Base-by-base conservation (phyloP, 176 grass and related monocot species). In the Chrysopogon serrulatus region DNA sequence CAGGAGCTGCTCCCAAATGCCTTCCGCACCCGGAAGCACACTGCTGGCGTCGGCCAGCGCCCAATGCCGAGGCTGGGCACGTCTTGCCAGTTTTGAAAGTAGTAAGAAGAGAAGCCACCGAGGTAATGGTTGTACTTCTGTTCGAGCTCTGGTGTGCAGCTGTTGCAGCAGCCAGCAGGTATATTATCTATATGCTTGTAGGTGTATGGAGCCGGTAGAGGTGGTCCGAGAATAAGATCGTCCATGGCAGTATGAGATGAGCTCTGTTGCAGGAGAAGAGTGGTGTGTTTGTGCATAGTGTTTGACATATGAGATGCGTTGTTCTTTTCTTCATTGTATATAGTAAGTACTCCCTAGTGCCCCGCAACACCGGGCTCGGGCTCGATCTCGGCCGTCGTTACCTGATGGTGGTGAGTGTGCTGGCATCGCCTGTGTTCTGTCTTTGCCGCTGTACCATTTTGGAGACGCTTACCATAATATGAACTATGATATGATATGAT, bases 41-140 rank as follows among this genome's bases (percentile, higher is more conserved):
- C 85, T 3, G n/a, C 82, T 18, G 72, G 76, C 19, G 41, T 23
- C 0, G 83, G 71, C 40, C 88, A 56, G 63, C 84, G 85, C 66
- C 86, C 80, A 18, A 77, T 87, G 90, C 95, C 78, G 87, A 92
- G 92, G 82, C 92, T 98, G 51, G 95, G 92, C 39, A 90, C 94
- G 59, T 97, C 94, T 24, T 97, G 92, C 88, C 90, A 97, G 92
- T 97, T 97, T 94, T 97, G 88, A 97, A 81, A 76, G 49, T 42
- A 84, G 76, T 28, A 83, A n/a, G 84, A 63, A 36, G 62, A 54
- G 70, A 56, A 85, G 71, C 62, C 12, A 13, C 83, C 83, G 32
- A 79, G 80, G 89, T 84, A 84, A 83, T 62, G 69, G 43, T 80
- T 0, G 23, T 12, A 68, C 57, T 57, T 21, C 43, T 57, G 10